phyloP scores from a whole-genome alignment of 495 filamentous ascomycete species.

The Parathielavia hyrcaniae region DNA sequence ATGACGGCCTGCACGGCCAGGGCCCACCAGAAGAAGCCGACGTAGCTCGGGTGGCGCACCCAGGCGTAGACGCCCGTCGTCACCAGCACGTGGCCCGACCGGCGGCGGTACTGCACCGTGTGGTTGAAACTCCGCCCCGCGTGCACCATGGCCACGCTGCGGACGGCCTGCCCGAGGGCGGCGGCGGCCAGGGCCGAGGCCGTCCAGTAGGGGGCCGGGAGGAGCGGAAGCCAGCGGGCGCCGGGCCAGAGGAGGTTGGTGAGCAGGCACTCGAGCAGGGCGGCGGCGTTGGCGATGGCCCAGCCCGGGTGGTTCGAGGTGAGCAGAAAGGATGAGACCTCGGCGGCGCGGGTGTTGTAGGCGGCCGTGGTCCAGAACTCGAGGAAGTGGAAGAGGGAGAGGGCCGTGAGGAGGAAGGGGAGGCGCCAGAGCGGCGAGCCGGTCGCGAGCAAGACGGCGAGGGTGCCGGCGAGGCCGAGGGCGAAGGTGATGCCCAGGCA shows the following conservation, averaged over 20 bases:
- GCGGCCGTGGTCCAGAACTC: conserved; percentile 85
- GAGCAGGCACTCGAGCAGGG: conserved; percentile 63
- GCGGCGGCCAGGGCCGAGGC: conserved; percentile 58
- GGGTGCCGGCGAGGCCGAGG: conserved; percentile 39
- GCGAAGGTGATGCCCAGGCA: conserved; percentile 46
- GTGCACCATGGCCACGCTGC: conserved; percentile 77
- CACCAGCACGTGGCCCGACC: conserved; percentile 67
- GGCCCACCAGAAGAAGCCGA: conserved; percentile 98
- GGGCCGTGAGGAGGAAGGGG: conserved; percentile 68
- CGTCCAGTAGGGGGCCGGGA: conserved; percentile 33
- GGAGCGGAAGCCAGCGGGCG: conserved; percentile 36
- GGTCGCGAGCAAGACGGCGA: conserved; percentile 35
- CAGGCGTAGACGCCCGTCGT: conserved; percentile 59
- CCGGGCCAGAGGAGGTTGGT: conserved; percentile 53
- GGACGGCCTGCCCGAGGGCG: conserved; percentile 60
- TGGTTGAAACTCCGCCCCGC: conserved; percentile 93
- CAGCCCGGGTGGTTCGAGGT: conserved; percentile 81
- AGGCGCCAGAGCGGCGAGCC: conserved; percentile 65
- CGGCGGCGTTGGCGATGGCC: conserved; percentile 70
- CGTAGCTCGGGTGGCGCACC: conserved; percentile 84
- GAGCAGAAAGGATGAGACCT: conserved; percentile 70
- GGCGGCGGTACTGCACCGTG: conserved; percentile 61
- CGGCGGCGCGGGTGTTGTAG: conserved; percentile 71
- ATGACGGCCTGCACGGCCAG: conserved; percentile 87
- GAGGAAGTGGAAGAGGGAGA: conserved; percentile 88